Base-by-base conservation (phyloP, 2,329 filamentous ascomycete genomes). In the Fusarium sp. region DNA sequence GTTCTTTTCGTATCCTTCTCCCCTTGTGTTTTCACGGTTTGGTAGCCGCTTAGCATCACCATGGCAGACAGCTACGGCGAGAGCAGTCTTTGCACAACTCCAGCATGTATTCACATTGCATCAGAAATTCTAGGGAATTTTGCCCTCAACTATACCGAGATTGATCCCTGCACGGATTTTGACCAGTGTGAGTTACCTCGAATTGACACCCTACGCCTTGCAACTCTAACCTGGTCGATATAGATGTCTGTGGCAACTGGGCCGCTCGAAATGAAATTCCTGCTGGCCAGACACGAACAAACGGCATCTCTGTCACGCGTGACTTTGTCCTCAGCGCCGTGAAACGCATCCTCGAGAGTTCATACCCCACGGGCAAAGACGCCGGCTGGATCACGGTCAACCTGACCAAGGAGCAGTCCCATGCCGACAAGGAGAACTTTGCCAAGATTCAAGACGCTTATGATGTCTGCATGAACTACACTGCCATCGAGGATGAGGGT, bases 151-250 rank as follows among this genome's bases (percentile, higher is more conserved):
- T 91, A 93, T 80, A 85, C 88, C 68, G 81, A 89, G 3, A 84
- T 94, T 43, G 91, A 94, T 78, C 89, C 92, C 2, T 94, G 92
- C 76, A 87, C 85, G n/a, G 82, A 93, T 77, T 94, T 94, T 69
- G 90, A 93, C 69, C 85, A 91, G 79, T 87, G 91, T 65, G 37
- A 50, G 68, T 22, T 2, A 8, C 5, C 25, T 20, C 10, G 15
- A 58, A 45, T 12, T 1, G 4, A 22, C 1, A 3, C 30, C 1
- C 9, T 3, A 14, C 9, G 7, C 15, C n/a, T 27, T 10, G 25
- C n/a, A 33, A 14, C 20, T 20, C 37, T 69, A 45, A 69, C 52
- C 2, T 40, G 11, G 14, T 30, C 3, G 6, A 17, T 17, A 12
- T 11, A 67, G 52, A 38, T 25, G 90, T 90, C 22, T 94, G 92